phyloP scores from a whole-genome alignment of 352 stramenopile genomes.

The Globisporangium abappressorium region DNA sequence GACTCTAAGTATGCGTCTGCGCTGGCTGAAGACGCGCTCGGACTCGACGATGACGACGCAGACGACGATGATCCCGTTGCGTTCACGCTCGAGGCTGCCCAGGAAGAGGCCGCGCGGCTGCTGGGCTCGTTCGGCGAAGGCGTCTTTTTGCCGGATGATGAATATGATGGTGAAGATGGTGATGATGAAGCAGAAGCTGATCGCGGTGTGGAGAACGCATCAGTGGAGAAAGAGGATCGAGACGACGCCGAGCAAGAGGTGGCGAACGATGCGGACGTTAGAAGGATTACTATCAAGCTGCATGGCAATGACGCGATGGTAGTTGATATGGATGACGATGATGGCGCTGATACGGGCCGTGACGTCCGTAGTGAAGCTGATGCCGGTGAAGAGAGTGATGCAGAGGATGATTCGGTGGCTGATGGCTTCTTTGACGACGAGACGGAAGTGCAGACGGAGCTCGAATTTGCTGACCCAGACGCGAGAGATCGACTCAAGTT shows the following conservation, averaged over 20 bases:
- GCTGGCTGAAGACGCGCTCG: neutral
- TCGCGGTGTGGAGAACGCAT: neutral
- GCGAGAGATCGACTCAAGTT: too few species aligned
- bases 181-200: neutral
- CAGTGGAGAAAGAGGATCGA: neutral
- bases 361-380: neutral
- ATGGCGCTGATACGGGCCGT: neutral
- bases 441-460: neutral
- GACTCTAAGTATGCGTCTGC: neutral
- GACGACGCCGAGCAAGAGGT: neutral
- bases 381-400: neutral
- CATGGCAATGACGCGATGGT: neutral
- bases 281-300: neutral
- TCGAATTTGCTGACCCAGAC: too few species aligned
- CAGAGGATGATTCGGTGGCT: neutral
- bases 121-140: slow-evolving; percentile 4
- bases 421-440: neutral
- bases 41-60: neutral
- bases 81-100: slow-evolving; percentile 13
- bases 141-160: neutral
- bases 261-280: slow-evolving; percentile 1
- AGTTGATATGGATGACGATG: neutral
- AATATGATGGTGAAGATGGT: neutral
- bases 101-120: slow-evolving; percentile 14
- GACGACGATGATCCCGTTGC: neutral